Conservation (phyloP, 1,139 yeast species). For the Scheffersomyces stambukii region DNA sequence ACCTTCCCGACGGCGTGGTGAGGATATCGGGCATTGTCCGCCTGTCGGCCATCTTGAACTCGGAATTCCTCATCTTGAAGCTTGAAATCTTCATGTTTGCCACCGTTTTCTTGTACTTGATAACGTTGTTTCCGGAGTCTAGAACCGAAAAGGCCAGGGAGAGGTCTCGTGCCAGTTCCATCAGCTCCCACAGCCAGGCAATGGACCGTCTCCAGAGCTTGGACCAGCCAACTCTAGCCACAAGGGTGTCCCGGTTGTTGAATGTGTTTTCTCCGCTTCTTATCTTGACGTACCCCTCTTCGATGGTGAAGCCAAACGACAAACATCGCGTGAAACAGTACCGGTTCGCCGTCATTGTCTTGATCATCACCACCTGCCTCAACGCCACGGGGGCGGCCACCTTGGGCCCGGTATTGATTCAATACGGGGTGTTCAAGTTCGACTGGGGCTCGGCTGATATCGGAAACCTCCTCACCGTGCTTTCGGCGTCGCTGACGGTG, state of each 20-base stretch:
- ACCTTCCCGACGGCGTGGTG: slow-evolving; percentile 2
- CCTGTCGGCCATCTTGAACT: slow-evolving; percentile 10
- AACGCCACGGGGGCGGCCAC: slow-evolving; percentile 31
- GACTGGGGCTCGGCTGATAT: slow-evolving; percentile 56
- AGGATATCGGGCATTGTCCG: slow-evolving; percentile 1
- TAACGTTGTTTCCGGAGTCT: slow-evolving; percentile 52
- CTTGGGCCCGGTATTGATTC: slow-evolving; percentile 34
- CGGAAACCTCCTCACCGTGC: slow-evolving; percentile 53
- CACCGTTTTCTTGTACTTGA: slow-evolving; percentile 23
- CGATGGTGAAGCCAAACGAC: slow-evolving; percentile 11
- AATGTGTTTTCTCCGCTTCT: slow-evolving; percentile 39
- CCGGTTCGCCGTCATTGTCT: slow-evolving; percentile 33
- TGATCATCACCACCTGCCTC: slow-evolving; percentile 38
- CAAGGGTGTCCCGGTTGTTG: slow-evolving; percentile 4
- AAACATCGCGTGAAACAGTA: slow-evolving; percentile 11
- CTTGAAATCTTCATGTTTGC: slow-evolving; percentile 23
- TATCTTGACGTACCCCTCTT: slow-evolving; percentile 9
- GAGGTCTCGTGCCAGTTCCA: slow-evolving; percentile 40
- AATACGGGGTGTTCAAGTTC: slow-evolving; percentile 57
- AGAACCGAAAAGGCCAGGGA: slow-evolving; percentile 41
- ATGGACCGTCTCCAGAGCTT: slow-evolving; percentile 3
- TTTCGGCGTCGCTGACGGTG: slow-evolving; percentile 41
- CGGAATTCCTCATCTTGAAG: slow-evolving; percentile 27
- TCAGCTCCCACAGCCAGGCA: slow-evolving; percentile 2
- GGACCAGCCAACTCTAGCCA: neutral